Evolutionary conservation across 2,329 filamentous ascomycete species (phyloP).

Genomic region (Fusarium sp.): DNA sequence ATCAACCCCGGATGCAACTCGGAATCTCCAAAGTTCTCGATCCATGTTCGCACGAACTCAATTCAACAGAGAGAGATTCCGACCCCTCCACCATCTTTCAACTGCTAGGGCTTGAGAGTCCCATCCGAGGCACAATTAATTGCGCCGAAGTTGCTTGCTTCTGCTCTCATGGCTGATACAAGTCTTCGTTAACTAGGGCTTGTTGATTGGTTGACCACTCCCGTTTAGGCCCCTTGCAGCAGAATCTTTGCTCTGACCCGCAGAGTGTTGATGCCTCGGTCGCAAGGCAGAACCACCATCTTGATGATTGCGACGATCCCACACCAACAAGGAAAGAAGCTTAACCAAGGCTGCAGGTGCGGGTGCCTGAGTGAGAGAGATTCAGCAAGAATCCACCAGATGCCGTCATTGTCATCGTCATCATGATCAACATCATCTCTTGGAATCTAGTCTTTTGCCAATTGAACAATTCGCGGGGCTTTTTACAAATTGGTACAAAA

Average conservation of each 20-base stretch:
- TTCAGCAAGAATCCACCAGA: conserved; percentile 5
- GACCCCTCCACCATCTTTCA: conserved; percentile 14
- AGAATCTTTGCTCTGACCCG: conserved; percentile 6
- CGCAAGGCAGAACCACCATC: conserved; percentile 30
- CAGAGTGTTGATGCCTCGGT: conserved; percentile 20
- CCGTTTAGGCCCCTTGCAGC: conserved; percentile 24
- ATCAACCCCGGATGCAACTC: background rate
- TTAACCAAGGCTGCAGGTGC: background rate
- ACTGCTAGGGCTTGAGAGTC: conserved; percentile 1
- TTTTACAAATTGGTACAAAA: conserved; percentile 1
- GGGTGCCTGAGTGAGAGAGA: conserved; percentile 6
- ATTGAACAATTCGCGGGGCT: background rate
- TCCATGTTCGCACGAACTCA: conserved; percentile 16
- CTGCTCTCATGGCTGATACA: conserved; percentile 3
- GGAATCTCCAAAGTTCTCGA: background rate
- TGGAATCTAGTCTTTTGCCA: background rate
- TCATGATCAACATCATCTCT: conserved; percentile 20
- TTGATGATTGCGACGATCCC: conserved; percentile 20
- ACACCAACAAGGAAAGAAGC: conserved; percentile 35
- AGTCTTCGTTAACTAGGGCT: conserved; percentile 6
- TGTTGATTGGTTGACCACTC: conserved; percentile 23
- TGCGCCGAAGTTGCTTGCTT: conserved; percentile 20
- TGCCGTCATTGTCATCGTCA: conserved; percentile 28
- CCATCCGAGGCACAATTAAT: conserved; percentile 2
- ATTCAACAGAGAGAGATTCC: background rate